Conservation (phyloP, 805 yeast species). For the Nakazawaea ernobii region DNA sequence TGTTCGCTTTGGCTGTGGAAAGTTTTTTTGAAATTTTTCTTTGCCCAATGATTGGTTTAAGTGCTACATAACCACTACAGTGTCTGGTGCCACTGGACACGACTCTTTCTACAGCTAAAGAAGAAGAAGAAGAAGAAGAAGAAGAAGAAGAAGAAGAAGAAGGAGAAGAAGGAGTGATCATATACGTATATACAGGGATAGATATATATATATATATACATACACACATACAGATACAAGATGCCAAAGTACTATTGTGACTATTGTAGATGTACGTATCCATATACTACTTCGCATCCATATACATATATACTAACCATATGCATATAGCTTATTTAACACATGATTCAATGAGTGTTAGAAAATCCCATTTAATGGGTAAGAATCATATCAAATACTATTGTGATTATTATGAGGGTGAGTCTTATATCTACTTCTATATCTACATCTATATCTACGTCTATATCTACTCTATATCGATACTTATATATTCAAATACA, state of each 20-base stretch:
- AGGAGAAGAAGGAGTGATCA: no score
- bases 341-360: constrained; percentile 82
- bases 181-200: no score
- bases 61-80: constrained; percentile 5
- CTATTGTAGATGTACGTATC: constrained; percentile 56
- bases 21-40: not conserved
- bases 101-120: not conserved
- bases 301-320: not conserved
- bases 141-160: not conserved
- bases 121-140: not conserved
- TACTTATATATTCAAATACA: no score
- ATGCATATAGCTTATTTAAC: constrained; percentile 53
- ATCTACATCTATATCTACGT: no score
- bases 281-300: not conserved
- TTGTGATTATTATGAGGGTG: constrained; percentile 66
- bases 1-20: not conserved
- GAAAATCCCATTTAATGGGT: constrained; percentile 75
- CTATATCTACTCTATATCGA: no score
- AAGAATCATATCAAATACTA: constrained; percentile 67
- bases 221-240: not conserved
- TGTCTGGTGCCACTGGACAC: no score
- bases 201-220: no score
- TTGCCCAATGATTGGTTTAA: not conserved
- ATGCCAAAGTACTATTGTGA: constrained; percentile 81
- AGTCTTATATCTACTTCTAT: constrained; percentile 13